A percentile compares a stretch with the other conserved stretches of the same genome.
Evolutionary conservation across 108 stramenopile species (phyloP).

Genomic region (Tribonema minus): DNA sequence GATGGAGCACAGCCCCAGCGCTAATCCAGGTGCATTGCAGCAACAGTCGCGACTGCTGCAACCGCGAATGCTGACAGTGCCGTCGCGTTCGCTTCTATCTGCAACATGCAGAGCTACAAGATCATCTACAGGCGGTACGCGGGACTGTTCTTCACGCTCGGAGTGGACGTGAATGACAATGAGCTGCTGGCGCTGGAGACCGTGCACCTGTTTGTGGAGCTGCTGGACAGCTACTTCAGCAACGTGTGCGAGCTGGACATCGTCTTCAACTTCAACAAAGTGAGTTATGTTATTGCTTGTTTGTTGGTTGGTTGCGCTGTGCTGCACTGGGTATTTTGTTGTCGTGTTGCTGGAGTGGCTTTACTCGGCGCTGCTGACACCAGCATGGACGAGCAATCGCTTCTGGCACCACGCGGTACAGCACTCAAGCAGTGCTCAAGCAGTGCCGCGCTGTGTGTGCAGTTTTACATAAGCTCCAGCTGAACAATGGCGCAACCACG

Average conservation of each 20-base stretch:
- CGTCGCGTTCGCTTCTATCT: too few species aligned
- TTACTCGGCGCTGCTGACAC: background rate
- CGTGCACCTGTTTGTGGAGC: slow-evolving; percentile 97
- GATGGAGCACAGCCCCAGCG: too few species aligned
- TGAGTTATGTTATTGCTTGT: slow-evolving; percentile 75
- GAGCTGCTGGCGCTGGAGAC: slow-evolving; percentile 92
- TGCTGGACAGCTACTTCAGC: slow-evolving; percentile 76
- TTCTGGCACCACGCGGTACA: too few species aligned
- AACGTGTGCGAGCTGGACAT: slow-evolving; percentile 88
- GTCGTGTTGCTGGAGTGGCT: background rate
- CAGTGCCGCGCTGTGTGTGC: too few species aligned
- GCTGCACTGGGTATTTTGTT: too few species aligned
- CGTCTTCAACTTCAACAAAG: slow-evolving; percentile 95
- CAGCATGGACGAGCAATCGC: background rate
- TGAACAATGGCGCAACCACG: too few species aligned
- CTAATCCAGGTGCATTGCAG: too few species aligned
- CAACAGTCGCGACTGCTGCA: too few species aligned
- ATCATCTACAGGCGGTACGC: slow-evolving; percentile 98
- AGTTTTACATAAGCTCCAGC: too few species aligned
- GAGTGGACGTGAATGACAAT: slow-evolving; percentile 95
- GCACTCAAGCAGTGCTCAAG: too few species aligned
- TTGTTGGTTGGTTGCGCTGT: too few species aligned
- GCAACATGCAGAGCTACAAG: slow-evolving; percentile 92
- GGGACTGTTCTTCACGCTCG: slow-evolving; percentile 95
- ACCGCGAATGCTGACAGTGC: too few species aligned